phyloP scores from a whole-genome alignment of 305 asterid species.

The Andrographis paniculata region DNA sequence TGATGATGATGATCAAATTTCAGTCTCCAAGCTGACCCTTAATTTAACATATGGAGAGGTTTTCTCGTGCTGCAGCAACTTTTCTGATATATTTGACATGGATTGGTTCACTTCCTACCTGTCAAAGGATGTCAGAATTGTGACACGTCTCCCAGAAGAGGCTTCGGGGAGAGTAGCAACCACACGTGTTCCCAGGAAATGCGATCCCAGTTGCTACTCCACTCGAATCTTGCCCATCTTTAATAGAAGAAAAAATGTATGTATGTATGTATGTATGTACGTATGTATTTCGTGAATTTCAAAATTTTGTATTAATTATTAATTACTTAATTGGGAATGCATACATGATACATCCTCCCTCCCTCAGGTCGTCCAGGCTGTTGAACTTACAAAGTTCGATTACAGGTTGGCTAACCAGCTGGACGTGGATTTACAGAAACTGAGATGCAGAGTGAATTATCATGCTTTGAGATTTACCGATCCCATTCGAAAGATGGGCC shows the following conservation, averaged over 20 bases:
- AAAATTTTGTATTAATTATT: no score
- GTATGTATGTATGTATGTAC: no score
- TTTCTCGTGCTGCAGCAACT: constrained; percentile 22
- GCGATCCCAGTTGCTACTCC: constrained; percentile 17
- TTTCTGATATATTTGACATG: constrained; percentile 25
- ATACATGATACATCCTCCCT: no score
- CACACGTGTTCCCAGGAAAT: constrained; percentile 25
- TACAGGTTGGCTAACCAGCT: constrained; percentile 62
- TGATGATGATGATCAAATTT: no score
- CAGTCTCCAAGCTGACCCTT: no score
- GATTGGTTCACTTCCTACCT: constrained; percentile 22
- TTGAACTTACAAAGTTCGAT: not conserved
- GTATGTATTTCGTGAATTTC: no score
- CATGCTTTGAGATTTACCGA: constrained; percentile 57
- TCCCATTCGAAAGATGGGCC: constrained; percentile 55
- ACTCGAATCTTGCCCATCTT: constrained; percentile 18
- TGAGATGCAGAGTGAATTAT: constrained; percentile 72
- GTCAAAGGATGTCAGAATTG: constrained; percentile 21
- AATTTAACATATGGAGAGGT: no score
- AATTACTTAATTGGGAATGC: no score
- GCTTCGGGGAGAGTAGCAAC: constrained; percentile 14
- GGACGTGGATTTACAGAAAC: constrained; percentile 46
- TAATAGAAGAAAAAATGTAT: constrained; percentile 1
- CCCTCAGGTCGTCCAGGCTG: not conserved
- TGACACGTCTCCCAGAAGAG: constrained; percentile 20